These are phyloP conservation scores for Pichia inconspicua DNA, from an alignment of 1,139 yeast species.

Conservation along the genomic window DNA sequence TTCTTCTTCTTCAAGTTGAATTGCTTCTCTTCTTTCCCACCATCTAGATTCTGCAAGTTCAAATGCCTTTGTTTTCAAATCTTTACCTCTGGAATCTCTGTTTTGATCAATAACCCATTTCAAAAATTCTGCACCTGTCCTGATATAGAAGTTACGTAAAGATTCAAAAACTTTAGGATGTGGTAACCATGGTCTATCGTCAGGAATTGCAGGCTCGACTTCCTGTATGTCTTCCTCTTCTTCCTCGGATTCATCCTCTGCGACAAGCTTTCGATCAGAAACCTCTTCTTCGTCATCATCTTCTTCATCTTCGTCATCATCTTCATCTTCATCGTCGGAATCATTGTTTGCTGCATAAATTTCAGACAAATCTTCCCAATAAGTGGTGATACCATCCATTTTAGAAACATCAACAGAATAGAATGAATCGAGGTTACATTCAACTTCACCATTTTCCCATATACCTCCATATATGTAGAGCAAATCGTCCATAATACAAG, in stretches of 20 bases:
- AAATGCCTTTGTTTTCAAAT: conserved; percentile 80
- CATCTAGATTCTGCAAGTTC: conserved; percentile 90
- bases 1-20: conserved; percentile 79
- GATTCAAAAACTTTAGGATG: conserved; percentile 95
- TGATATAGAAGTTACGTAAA: conserved; percentile 72
- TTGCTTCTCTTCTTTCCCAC: conserved; percentile 98
- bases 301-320: conserved; percentile 59
- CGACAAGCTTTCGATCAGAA: conserved; percentile 35
- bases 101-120: conserved; percentile 90
- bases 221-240: conserved; percentile 58
- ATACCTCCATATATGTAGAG: conserved; percentile 88
- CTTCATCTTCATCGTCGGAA: conserved; percentile 52
- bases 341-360: conserved; percentile 48
- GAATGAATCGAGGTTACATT: conserved; percentile 74
- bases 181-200: conserved; percentile 92
- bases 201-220: conserved; percentile 70
- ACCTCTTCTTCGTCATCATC: conserved; percentile 47
- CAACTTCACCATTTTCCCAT: conserved; percentile 83
- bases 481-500: conserved; percentile 79
- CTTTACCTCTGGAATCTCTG: conserved; percentile 84
- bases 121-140: conserved; percentile 79
- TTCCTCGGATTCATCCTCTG: conserved; percentile 43
- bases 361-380: conserved; percentile 78
- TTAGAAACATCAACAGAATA: conserved; percentile 81
- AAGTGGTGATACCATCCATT: conserved; percentile 79